Conservation (phyloP, 495 filamentous ascomycete genomes). For the Cryomyces antarcticus region DNA sequence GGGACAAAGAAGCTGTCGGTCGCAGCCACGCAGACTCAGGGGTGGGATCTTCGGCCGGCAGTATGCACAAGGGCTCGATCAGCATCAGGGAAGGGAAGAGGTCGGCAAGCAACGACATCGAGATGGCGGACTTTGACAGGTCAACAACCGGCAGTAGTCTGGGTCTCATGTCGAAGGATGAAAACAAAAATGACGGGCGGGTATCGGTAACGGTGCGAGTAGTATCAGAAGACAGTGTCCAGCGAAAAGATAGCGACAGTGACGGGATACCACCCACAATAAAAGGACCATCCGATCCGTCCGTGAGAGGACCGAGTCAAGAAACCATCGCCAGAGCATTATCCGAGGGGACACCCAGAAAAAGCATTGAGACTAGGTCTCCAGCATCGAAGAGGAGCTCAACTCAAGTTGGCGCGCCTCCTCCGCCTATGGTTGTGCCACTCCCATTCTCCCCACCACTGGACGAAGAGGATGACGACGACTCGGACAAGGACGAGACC, state of each 20-base stretch:
- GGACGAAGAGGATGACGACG: conserved; percentile 6
- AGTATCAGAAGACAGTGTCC: conserved; percentile 9
- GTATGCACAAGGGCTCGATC: conserved; percentile 26
- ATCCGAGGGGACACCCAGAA: no score
- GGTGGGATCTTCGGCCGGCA: conserved; percentile 28
- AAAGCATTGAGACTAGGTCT: no score
- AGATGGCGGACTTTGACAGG: conserved; percentile 5
- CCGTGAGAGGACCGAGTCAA: no score
- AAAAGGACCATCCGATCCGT: no score
- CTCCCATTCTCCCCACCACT: conserved; percentile 38
- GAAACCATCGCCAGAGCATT: no score
- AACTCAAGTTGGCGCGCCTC: conserved; percentile 5
- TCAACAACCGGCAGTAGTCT: not conserved
- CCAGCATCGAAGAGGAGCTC: not conserved
- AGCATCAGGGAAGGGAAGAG: conserved; percentile 16
- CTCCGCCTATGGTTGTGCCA: conserved; percentile 15
- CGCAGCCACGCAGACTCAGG: conserved; percentile 2
- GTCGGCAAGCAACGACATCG: conserved; percentile 4
- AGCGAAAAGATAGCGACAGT: conserved; percentile 4
- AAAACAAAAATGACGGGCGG: not conserved
- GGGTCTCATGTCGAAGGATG: not conserved
- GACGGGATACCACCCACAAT: no score
- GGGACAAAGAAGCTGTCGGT: conserved; percentile 23
- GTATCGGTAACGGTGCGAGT: conserved; percentile 6
- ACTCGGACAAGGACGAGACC: conserved; percentile 26